Evolutionary conservation across 495 filamentous ascomycete genomes (phyloP).

Genomic region (Penicillium steckii): DNA sequence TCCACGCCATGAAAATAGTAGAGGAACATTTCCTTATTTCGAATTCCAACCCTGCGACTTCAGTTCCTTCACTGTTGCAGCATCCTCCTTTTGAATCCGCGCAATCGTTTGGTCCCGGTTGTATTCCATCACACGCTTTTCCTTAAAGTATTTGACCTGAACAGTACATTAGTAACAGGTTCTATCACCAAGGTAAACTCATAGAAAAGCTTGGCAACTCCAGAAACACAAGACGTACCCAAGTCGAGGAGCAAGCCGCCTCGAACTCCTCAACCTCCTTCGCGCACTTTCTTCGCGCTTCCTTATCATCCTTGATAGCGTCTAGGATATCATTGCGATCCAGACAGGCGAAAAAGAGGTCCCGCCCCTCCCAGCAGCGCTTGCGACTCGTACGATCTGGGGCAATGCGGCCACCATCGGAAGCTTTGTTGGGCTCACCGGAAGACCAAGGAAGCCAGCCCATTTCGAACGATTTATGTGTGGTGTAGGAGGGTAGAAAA

Average conservation of each 20-base stretch:
- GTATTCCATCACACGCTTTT: conserved; percentile 86
- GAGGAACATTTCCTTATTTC: neutral
- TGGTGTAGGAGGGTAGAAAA: neutral
- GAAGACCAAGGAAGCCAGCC: conserved; percentile 45
- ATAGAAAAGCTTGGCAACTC: conserved; percentile 4
- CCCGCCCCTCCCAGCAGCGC: conserved; percentile 83
- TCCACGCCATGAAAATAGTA: neutral
- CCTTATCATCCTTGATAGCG: conserved; percentile 69
- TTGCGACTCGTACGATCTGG: conserved; percentile 75
- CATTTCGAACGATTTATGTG: conserved; percentile 34
- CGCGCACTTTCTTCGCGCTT: conserved; percentile 64
- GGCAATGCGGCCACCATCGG: conserved; percentile 64
- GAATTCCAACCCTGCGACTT: conserved; percentile 46
- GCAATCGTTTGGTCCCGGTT: conserved; percentile 79
- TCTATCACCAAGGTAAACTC: too few relatives aligned
- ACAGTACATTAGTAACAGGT: conserved; percentile 13
- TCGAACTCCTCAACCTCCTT: conserved; percentile 66
- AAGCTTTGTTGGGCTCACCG: conserved; percentile 45
- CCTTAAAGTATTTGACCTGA: conserved; percentile 97
- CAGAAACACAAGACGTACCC: conserved; percentile 56
- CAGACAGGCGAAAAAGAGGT: conserved; percentile 82
- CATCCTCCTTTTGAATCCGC: conserved; percentile 77
- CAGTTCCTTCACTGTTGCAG: conserved; percentile 50
- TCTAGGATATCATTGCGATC: conserved; percentile 81
- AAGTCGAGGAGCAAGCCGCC: conserved; percentile 71